Conservation (phyloP, 2,329 filamentous ascomycete genomes). For the Tolypocladium ophioglossoides region DNA sequence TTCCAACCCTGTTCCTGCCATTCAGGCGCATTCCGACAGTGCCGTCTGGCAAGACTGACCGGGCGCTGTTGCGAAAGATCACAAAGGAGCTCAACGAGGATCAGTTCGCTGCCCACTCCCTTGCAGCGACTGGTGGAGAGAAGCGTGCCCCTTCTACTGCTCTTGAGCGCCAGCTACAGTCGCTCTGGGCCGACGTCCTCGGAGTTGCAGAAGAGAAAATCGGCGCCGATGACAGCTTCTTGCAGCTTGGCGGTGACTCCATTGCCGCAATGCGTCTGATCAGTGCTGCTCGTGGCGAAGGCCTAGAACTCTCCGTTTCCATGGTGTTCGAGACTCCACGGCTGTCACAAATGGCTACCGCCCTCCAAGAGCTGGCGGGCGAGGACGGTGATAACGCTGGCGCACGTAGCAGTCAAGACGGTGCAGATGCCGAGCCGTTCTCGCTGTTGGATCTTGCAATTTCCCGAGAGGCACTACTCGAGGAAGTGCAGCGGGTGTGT, state of each 20-base stretch:
- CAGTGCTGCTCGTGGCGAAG: neutral
- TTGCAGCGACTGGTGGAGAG: neutral
- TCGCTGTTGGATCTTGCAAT: neutral
- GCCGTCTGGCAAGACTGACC: neutral
- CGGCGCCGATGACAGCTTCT: slow-evolving; percentile 4
- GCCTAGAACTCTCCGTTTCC: neutral
- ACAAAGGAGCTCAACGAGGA: neutral
- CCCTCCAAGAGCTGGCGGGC: neutral
- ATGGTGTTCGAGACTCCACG: neutral
- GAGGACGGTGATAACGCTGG: neutral
- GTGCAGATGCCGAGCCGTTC: neutral
- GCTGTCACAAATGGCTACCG: neutral
- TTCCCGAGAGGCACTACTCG: neutral
- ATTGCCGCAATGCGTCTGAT: slow-evolving; percentile 4
- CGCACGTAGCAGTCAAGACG: neutral
- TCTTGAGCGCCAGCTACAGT: neutral
- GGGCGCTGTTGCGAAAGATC: neutral
- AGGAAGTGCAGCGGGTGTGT: neutral
- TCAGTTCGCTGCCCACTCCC: neutral
- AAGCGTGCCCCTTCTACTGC: neutral
- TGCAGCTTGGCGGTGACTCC: slow-evolving; percentile 5
- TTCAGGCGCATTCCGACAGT: neutral
- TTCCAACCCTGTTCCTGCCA: neutral
- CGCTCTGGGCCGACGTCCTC: neutral
- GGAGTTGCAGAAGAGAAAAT: neutral